phyloP scores from a whole-genome alignment of 352 stramenopile species.

The Phytophthora citrophthora region DNA sequence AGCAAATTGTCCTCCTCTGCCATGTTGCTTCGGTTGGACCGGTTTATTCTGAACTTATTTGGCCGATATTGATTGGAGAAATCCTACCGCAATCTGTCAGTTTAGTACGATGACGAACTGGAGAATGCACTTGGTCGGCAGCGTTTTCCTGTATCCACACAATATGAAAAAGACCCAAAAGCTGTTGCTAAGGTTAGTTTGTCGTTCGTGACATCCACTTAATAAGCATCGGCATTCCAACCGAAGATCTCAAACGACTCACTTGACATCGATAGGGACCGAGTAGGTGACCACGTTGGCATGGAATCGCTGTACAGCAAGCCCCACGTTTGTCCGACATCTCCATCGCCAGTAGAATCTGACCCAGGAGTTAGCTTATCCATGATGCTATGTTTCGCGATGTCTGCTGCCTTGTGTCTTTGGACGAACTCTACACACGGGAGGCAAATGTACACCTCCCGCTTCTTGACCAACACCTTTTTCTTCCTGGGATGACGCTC shows the following conservation, averaged over 20 bases:
- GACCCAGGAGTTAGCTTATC: slow-evolving; percentile 33
- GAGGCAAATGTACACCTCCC: slow-evolving; percentile 25
- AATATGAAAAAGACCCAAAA: slow-evolving; percentile 6
- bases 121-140: background rate
- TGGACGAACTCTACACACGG: slow-evolving; percentile 35
- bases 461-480: slow-evolving; percentile 23
- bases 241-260: slow-evolving; percentile 33
- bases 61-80: background rate
- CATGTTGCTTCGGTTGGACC: slow-evolving; percentile 6
- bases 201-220: background rate
- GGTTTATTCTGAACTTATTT: slow-evolving; percentile 23
- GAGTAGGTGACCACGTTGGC: slow-evolving; percentile 32
- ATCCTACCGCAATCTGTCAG: background rate
- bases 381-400: slow-evolving; percentile 18
- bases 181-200: slow-evolving; percentile 5
- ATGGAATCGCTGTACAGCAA: slow-evolving; percentile 30
- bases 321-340: slow-evolving; percentile 28
- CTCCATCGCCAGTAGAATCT: slow-evolving; percentile 16
- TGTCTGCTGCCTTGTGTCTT: slow-evolving; percentile 27
- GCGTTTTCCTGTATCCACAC: background rate
- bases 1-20: slow-evolving; percentile 15
- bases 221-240: slow-evolving; percentile 15
- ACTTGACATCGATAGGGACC: slow-evolving; percentile 38
- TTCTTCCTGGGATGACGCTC: slow-evolving; percentile 30
- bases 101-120: background rate